A percentile compares a stretch with the other conserved stretches of the same genome.
These are phyloP conservation scores for Candida pseudoviswanathii DNA, from an alignment of 1,139 yeast species.

Conservation along the genomic window DNA sequence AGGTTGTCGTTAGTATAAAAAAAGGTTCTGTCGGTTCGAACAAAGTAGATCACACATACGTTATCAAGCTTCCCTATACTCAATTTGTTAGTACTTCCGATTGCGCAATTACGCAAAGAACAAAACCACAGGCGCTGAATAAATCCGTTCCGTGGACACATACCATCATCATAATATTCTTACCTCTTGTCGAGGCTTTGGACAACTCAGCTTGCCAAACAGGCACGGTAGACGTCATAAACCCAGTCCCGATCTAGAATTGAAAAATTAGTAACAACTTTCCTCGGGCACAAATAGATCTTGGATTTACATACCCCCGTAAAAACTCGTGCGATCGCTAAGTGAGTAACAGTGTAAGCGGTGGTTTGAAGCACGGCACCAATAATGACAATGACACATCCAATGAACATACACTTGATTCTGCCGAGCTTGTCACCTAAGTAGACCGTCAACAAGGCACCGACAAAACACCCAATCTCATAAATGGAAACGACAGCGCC, in stretches of 20 bases:
- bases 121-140: not conserved
- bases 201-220: conserved; percentile 43
- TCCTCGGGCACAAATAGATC: not conserved
- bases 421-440: conserved; percentile 40
- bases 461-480: conserved; percentile 40
- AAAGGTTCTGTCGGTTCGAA: conserved; percentile 20
- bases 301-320: conserved; percentile 18
- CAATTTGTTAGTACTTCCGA: not conserved
- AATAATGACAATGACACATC: conserved; percentile 33
- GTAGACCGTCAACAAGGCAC: conserved; percentile 37
- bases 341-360: conserved; percentile 34
- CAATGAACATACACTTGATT: conserved; percentile 31
- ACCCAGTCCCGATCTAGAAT: conserved; percentile 40
- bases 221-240: conserved; percentile 42
- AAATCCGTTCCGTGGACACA: not conserved
- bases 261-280: not conserved
- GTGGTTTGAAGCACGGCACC: conserved; percentile 42
- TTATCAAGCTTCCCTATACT: conserved; percentile 36
- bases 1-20: not conserved
- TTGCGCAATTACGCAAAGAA: not conserved
- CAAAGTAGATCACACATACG: conserved; percentile 13
- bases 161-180: conserved; percentile 28
- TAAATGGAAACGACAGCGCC: conserved; percentile 39
- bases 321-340: conserved; percentile 43
- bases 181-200: conserved; percentile 37